Conservation (phyloP, 352 stramenopile genomes). For the Phytophthora sp. region DNA sequence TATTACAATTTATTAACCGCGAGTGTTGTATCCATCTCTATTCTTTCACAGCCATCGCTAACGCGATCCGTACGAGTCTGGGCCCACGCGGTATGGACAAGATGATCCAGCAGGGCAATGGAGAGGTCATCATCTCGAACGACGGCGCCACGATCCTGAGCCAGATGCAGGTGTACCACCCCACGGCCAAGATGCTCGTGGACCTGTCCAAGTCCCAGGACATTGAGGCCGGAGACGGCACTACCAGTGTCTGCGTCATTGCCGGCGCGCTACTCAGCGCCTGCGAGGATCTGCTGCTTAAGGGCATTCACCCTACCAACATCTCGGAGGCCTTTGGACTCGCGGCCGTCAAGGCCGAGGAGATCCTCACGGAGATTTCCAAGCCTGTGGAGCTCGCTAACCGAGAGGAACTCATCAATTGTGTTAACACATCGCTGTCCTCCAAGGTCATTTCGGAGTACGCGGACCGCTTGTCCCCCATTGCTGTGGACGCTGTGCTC, state of each 20-base stretch:
- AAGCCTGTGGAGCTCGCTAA: slow-evolving; percentile 94
- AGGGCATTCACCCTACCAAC: slow-evolving; percentile 98
- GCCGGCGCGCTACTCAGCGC: slow-evolving; percentile 98
- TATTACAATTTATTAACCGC: background rate
- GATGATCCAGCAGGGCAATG: slow-evolving; percentile 98
- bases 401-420: slow-evolving; percentile 96
- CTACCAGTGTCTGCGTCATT: slow-evolving; percentile 98
- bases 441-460: slow-evolving; percentile 99
- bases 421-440: slow-evolving; percentile 98
- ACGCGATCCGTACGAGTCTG: slow-evolving; percentile 98
- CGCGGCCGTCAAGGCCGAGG: slow-evolving; percentile 88
- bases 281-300: slow-evolving; percentile 90
- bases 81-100: slow-evolving; percentile 99
- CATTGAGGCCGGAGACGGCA: slow-evolving; percentile 98
- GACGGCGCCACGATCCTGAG: slow-evolving; percentile 99
- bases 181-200: slow-evolving; percentile 99
- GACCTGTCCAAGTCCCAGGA: slow-evolving; percentile 99
- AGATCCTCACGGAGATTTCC: slow-evolving; percentile 92
- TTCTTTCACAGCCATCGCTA: slow-evolving; percentile 90
- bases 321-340: slow-evolving; percentile 97
- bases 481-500: slow-evolving; percentile 99
- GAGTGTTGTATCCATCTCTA: background rate
- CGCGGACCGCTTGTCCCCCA: slow-evolving; percentile 96
- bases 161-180: slow-evolving; percentile 99
- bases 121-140: slow-evolving; percentile 99